Base-by-base conservation (phyloP, 495 filamentous ascomycete species). In the Aspergillus cristatus region DNA sequence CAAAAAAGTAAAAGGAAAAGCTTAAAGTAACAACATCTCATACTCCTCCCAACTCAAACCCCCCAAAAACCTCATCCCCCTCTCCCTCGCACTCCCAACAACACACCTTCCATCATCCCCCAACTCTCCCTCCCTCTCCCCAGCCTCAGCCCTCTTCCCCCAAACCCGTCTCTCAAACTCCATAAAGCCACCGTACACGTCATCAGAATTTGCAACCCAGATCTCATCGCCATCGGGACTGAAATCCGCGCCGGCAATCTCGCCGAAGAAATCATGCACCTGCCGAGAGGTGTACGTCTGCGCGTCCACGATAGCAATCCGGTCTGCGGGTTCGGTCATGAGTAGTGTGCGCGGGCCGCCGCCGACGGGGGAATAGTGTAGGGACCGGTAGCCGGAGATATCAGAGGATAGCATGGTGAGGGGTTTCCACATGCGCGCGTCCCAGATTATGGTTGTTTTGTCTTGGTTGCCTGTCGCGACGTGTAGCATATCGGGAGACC, bases 401-500 rank as follows among this genome's bases (percentile, higher is more conserved):
- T 85, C 77, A n/a, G 80, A 75, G 13, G 77, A 68, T 22, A 95
- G 66, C 6, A 74, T 74, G 38, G 70, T 66, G 5, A 94, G 58
- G 29, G 72, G 53, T 11, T 60, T 69, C 80, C 80, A 84, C 32
- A 72, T 80, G 15, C 90, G 76, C 3, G 84, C 81, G 53, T 97
- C 90, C 77, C 80, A 95, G 46, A 97, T 82, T 37, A 82, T 79
- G 45, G 90, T 74, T 12, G 75, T 76, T 57, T 74, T 81, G 67
- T 97, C 90, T 55, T 97, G 89, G 44, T 87, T 90, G 33, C 82
- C 86, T 3, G 90, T 94, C 8, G 90, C 90, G 38, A 95, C 78
- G 33, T 84, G 84, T 55, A 79, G 79, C 39, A 89, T 88, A 58
- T 95, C 84, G 14, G 84, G 81, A 4, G 86, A 79, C 90, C 90